Base-by-base conservation (phyloP, 2,329 filamentous ascomycete species). In the Teratosphaeria gauchensis region DNA sequence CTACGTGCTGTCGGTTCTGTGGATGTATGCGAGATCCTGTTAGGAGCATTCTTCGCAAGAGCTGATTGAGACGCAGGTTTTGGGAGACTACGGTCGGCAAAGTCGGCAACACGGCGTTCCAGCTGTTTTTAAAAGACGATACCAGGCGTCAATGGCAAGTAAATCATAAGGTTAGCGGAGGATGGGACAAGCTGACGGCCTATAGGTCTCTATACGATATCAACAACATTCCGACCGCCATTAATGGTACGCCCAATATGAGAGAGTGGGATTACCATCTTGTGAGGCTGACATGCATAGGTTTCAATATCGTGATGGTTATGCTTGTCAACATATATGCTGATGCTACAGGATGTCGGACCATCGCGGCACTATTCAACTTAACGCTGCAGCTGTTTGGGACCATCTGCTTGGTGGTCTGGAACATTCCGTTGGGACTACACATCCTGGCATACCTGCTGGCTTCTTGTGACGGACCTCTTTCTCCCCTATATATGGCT, bases 371-470 rank as follows among this genome's bases (percentile, higher is more conserved):
- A 5, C 64, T 66, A 8, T 59, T 72, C 56, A 73, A 71, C 59
- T 62, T 74, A 14, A 58, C 55, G 12, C 46, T 62, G 33, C 51
- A 57, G 4, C 53, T 56, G 16, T 58, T 60, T 31, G 58, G 60
- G 1, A 60, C 58, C 5, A 56, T 60, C 14, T 62, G 58, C 33
- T 55, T 62, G 1, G 58, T 62, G n/a, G 58, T 52, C 28, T 62
- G 58, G 60, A 53, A 62, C 3, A 60, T 62, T 24, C 60, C 60
- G 6, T 51, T 62, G 11, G 73, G 71, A 7, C 62, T 74, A 9
- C 68, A 64, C 48, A 65, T 74, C 38, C 64, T 71, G 31, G 64
- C 72, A 2, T 75, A 73, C 63, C 66, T 74, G 54, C 69, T 73
- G 54, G 72, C 72, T 8, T 71, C 70, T 16, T 64, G 64, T 14